A percentile compares a stretch with the other conserved stretches of the same genome.
These are phyloP conservation scores for Plasmodium gallinaceum DNA, from an alignment of 169 alveolate genomes.

Conservation along the genomic window DNA sequence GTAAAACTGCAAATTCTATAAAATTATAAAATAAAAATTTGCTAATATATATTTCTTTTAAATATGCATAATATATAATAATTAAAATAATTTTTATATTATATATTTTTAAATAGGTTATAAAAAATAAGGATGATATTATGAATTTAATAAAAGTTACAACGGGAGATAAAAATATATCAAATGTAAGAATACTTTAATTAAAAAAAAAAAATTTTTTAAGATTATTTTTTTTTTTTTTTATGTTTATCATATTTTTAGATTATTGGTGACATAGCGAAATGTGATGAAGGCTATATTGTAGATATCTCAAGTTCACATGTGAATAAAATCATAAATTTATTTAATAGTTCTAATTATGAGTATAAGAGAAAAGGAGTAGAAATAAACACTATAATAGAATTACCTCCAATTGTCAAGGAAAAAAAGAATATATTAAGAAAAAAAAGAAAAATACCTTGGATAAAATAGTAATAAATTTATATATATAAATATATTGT, in stretches of 20 bases:
- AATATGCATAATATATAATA: no score
- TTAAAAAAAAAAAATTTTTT: not conserved
- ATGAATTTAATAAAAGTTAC: slow-evolving; percentile 54
- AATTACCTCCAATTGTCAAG: slow-evolving; percentile 42
- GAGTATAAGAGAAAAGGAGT: slow-evolving; percentile 53
- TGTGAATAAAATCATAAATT: slow-evolving; percentile 57
- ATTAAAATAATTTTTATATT: not conserved
- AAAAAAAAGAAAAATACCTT: slow-evolving; percentile 49
- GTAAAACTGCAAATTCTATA: slow-evolving; percentile 5
- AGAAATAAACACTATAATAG: slow-evolving; percentile 51
- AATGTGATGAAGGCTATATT: slow-evolving; percentile 73
- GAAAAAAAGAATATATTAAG: slow-evolving; percentile 52
- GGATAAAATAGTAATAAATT: slow-evolving; percentile 63
- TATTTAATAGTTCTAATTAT: slow-evolving; percentile 56
- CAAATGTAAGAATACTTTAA: slow-evolving; percentile 30
- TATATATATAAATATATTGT: not conserved
- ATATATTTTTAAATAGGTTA: slow-evolving; percentile 28
- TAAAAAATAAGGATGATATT: slow-evolving; percentile 63
- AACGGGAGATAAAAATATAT: slow-evolving; percentile 37
- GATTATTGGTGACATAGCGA: slow-evolving; percentile 67
- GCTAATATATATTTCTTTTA: no score
- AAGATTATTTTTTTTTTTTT: not conserved
- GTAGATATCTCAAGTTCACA: slow-evolving; percentile 59
- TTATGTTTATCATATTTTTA: slow-evolving; percentile 5
- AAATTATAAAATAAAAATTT: no score